Base-by-base conservation (phyloP, 2,329 filamentous ascomycete genomes). In the Nothophaeocryptopus gaeumannii region DNA sequence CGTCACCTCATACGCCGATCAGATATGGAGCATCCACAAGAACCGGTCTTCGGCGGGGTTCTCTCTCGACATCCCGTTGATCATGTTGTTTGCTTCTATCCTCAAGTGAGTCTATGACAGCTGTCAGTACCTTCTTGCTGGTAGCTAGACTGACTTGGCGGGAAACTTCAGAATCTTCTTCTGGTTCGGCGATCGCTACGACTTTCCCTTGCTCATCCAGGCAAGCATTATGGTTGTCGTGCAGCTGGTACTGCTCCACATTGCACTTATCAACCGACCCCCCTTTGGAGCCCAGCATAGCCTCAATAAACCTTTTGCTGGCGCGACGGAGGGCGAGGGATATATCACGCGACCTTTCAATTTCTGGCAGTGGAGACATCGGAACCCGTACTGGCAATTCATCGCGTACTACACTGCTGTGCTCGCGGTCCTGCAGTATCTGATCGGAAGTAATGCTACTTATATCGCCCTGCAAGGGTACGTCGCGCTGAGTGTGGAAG, bases 291-390 rank as follows among this genome's bases (percentile, higher is more conserved):
- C 71, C 4, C 60, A 71, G 9, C 56, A 63, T 46, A 68, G 63
- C 39, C 65, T 72, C 34, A 65, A 68, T 59, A 65, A 71, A 36
- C 87, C 88, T 10, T 90, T 91, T 66, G 74, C 79, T 2, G 79
- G 78, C 76, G 54, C 71, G 66, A 8, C 55, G 62, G 72, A 49
- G 62, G 72, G 46, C 64, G 50, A 70, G 67, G 72, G 64, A 50
- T 67, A 56, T 63, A 64, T 70, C 47, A 75, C 74, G 53, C 75
- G 88, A 16, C 88, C 88, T 0, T 91, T 84, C 65, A 80, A 83
- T 62, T 92, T 92, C 67, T 92, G 88, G 88, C 86, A 88, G 69
- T 92, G 88, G 88, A 78, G 82, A 49, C 81, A 80, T 14, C 77
- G 83, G 5, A 83, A 83, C 61, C 86, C 86, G 73, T 91, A 92